A percentile compares a stretch with the other conserved stretches of the same genome.
Conservation (phyloP, 202 grass and related monocot species). For the Alloteropsis angusta region DNA sequence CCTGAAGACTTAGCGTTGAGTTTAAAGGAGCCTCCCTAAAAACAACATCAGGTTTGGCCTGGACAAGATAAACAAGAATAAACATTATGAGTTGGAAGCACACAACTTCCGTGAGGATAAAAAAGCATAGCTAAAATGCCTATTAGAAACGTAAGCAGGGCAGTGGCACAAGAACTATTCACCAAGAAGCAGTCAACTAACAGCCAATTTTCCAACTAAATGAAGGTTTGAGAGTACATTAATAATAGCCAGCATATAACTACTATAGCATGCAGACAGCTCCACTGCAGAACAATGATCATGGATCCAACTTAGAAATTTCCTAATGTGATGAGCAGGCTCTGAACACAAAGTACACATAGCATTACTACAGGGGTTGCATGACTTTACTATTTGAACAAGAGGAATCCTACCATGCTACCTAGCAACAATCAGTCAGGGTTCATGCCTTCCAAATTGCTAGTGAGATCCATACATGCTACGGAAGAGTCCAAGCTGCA, state of each 20-base stretch:
- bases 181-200: slow-evolving; percentile 4
- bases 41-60: slow-evolving; percentile 72
- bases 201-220: neutral
- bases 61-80: slow-evolving; percentile 6
- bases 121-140: neutral
- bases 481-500: neutral
- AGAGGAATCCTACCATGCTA: neutral
- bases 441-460: neutral
- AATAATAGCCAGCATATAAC: neutral
- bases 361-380: neutral
- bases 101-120: neutral
- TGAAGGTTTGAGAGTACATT: neutral
- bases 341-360: neutral
- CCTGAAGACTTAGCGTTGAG: slow-evolving; percentile 70
- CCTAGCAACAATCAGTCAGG: neutral
- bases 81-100: slow-evolving; percentile 1
- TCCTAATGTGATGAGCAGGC: neutral
- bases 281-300: neutral
- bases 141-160: neutral
- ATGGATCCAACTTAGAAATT: neutral
- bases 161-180: neutral
- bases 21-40: slow-evolving; percentile 47
- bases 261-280: neutral
- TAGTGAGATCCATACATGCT: neutral
- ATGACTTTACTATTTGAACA: neutral